Evolutionary conservation across 257 asterid genomes (phyloP), one percentile per base, ranked within the genome.

Genomic region (Solanum paucissectum): DNA sequence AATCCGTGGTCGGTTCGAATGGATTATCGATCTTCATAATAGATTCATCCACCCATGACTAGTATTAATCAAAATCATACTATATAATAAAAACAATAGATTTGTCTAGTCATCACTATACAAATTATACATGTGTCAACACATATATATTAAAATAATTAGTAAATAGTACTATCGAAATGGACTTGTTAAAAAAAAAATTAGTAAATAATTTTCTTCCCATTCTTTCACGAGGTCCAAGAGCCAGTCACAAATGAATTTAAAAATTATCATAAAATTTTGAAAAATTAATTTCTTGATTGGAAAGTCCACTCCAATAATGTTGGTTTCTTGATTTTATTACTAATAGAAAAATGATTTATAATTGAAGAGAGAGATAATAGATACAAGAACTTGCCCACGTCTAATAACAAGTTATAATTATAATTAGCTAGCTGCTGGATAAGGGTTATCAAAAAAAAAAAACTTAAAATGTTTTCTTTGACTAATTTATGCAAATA

Each of bases 191-290:
- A 25, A 42, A 52, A 18, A 52, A 52, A 52, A 46, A 52, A 18
- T 52, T 52, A 16, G 9, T 16, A 16, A 52, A 34, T 71, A 29
- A 18, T 38, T 21, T 86, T 33, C 40, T 2, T 38, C 3, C 9
- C 29, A 89, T 85, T 87, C 91, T 72, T 90, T 90, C 86, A 85
- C 37, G 33, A 79, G 33, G 75, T 42, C 90, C 91, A 89, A 89
- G 23, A 87, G 91, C 88, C 90, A 52, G 62, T 76, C 64, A 44
- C 37, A 27, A 36, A 12, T 13, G 58, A 84, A 84, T 38, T 60
- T 20, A 1, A 33, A 71, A 71, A 32, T 8, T 33, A 71, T 33
- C 25, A 71, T 14, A 71, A 12, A 71, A 33, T 71, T 71, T 32
- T 33, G 12, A 71, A 71, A 32, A 71, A 71, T 7, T 3, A 32